phyloP scores from a whole-genome alignment of 345 rosid genomes.

The Salix koriyanagi region DNA sequence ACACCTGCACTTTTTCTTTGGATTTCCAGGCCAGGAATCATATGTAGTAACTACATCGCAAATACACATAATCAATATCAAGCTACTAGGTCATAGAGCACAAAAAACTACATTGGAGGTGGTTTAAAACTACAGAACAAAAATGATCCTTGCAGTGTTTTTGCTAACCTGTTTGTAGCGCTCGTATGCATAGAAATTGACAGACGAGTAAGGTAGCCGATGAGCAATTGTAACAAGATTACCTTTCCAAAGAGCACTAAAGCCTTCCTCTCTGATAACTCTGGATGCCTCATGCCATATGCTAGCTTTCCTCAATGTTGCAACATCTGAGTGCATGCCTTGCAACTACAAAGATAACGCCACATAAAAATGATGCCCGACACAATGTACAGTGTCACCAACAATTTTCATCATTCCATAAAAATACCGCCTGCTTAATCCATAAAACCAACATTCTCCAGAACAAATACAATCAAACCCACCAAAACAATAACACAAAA shows the following conservation, averaged over 20 bases:
- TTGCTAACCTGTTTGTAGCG: slow-evolving; percentile 63
- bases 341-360: slow-evolving; percentile 49
- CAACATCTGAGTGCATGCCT: slow-evolving; percentile 83
- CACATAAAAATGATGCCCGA: background rate
- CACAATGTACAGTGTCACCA: background rate
- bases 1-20: slow-evolving; percentile 33
- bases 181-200: slow-evolving; percentile 85
- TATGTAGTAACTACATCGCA: slow-evolving; percentile 52
- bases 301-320: slow-evolving; percentile 59
- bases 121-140: background rate
- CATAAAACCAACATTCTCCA: background rate
- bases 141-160: background rate
- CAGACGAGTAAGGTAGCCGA: slow-evolving; percentile 86
- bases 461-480: background rate
- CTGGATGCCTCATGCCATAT: slow-evolving; percentile 86
- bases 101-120: background rate
- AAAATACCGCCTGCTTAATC: background rate
- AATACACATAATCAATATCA: slow-evolving; percentile 4
- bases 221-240: slow-evolving; percentile 92
- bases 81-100: background rate
- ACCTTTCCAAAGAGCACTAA: slow-evolving; percentile 94
- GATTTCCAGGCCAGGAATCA: slow-evolving; percentile 33
- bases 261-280: slow-evolving; percentile 75
- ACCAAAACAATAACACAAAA: background rate
- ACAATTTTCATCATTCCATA: background rate